Evolutionary conservation across 2,329 filamentous ascomycete species (phyloP), one percentile per base, ranked within the genome.

Genomic region (Stachybotrys chartarum): DNA sequence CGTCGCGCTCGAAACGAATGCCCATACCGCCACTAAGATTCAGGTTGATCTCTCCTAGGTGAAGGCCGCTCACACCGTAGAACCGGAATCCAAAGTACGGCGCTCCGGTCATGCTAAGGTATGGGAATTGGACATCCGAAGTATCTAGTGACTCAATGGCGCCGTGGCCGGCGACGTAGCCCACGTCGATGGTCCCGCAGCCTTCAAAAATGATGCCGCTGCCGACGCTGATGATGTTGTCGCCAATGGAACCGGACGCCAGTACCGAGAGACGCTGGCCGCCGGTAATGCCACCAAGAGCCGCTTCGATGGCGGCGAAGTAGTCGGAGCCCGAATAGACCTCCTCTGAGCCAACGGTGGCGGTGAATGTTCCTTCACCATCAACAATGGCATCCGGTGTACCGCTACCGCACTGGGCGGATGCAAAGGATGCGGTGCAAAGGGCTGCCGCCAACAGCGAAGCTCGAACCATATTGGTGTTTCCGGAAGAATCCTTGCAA

Each of bases 1-100:
- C 50, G 17, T 52, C 50, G 35, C 50, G 31, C 31, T 52, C 50
- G 50, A 52, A 52, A 12, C 50, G 50, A 14, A 52, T 52, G 16
- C 50, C 50, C 31, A 52, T 7, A 7, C 50, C 50, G 35, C 50
- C 50, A 17, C 31, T 52, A 7, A 52, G 50, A 17, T 39, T 35
- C 16, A 52, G 12, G 32, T 39, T 52, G 50, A 52, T 52, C 50
- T 52, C 31, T 30, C 50, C 50, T 16, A 52, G 32, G 8, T 14
- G 18, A 3, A 52, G 35, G 16, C 35, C 18, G 30, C 12, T n/a
- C n/a, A 44, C 35, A 7, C 50, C 50, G 11, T 39, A 44, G 32
- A 52, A 42, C 7, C 50, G 30, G 5, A 52, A 17, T 14, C 50
- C 50, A 24, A 52, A 52, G 18, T 52, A 52, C 32, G 50, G 50